Conservation (phyloP, 2,329 filamentous ascomycete species). For the Sporothrix brasiliensis region DNA sequence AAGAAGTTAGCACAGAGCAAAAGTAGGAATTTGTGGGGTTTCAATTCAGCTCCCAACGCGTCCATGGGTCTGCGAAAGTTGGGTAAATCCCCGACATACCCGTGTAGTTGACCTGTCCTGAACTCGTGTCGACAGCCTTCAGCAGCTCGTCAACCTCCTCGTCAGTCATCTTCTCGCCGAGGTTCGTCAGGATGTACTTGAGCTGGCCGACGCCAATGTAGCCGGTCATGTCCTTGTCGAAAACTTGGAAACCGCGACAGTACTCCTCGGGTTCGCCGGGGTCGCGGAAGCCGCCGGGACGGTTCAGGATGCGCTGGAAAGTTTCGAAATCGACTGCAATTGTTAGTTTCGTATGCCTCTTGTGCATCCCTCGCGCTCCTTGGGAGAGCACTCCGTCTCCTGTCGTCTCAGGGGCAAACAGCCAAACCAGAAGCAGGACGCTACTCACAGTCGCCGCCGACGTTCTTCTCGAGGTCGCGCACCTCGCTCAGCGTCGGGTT, state of each 20-base stretch:
- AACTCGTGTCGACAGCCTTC: conserved; percentile 96
- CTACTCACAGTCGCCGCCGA: conserved; percentile 88
- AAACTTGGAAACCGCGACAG: conserved; percentile 97
- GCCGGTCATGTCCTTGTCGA: conserved; percentile 98
- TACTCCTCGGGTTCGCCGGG: conserved; percentile 98
- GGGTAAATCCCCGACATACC: conserved; percentile 58
- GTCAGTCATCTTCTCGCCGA: conserved; percentile 99
- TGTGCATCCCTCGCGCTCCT: background rate
- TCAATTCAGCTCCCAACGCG: conserved; percentile 18
- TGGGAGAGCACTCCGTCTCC: background rate
- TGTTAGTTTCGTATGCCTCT: background rate
- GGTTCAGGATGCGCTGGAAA: conserved; percentile 95
- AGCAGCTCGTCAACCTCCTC: conserved; percentile 98
- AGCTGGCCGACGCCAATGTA: conserved; percentile 98
- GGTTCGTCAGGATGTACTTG: conserved; percentile 95
- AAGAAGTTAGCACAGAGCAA: conserved; percentile 1
- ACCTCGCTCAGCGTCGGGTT: conserved; percentile 97
- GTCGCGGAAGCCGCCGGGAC: conserved; percentile 96
- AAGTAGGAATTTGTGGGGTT: background rate
- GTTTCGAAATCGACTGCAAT: conserved; percentile 90
- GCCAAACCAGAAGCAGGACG: background rate
- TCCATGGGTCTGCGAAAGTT: background rate
- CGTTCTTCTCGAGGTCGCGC: conserved; percentile 82
- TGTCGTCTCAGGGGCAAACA: background rate
- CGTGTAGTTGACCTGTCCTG: conserved; percentile 96